Conservation (phyloP, 768 basidiomycete genomes). For the Sarcodon sp. region DNA sequence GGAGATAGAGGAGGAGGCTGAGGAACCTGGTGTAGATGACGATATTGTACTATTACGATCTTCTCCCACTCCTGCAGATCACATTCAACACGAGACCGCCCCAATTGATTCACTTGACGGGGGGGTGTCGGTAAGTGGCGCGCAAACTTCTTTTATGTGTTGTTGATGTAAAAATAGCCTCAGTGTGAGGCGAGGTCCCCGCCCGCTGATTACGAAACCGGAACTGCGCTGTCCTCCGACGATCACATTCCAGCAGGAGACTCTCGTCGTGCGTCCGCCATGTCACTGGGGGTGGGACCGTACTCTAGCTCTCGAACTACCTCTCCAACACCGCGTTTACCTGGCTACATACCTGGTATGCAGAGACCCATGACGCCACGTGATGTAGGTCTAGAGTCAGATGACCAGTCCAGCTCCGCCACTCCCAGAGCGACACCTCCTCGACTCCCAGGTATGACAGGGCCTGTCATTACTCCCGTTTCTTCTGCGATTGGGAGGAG, state of each 20-base stretch:
- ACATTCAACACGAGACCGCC: not conserved
- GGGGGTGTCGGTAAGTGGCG: not conserved
- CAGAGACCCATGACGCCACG: conserved; percentile 86
- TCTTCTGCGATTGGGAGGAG: conserved; percentile 31
- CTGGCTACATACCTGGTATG: conserved; percentile 87
- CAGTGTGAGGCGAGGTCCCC: not conserved
- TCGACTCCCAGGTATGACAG: conserved; percentile 21
- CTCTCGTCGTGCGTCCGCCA: conserved; percentile 32
- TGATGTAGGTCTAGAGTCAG: conserved; percentile 47
- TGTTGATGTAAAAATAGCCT: too few species aligned
- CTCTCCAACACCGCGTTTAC: conserved; percentile 43
- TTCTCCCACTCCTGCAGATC: conserved; percentile 11
- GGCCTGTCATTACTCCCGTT: conserved; percentile 1
- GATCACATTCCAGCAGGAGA: conserved; percentile 36
- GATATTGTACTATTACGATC: conserved; percentile 71
- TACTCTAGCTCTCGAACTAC: conserved; percentile 32
- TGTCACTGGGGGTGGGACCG: conserved; percentile 14
- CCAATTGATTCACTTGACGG: not conserved
- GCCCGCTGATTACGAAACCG: conserved; percentile 35
- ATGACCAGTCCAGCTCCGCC: conserved; percentile 56
- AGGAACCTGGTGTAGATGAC: conserved; percentile 20
- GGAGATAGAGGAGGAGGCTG: conserved; percentile 65
- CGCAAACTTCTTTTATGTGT: too few species aligned
- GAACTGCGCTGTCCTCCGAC: conserved; percentile 62
- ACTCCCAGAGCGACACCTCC: conserved; percentile 76